Evolutionary conservation across 148 eudicot genomes (phyloP), one percentile per base, ranked within the genome.

Genomic region (Rhododendron vialii): DNA sequence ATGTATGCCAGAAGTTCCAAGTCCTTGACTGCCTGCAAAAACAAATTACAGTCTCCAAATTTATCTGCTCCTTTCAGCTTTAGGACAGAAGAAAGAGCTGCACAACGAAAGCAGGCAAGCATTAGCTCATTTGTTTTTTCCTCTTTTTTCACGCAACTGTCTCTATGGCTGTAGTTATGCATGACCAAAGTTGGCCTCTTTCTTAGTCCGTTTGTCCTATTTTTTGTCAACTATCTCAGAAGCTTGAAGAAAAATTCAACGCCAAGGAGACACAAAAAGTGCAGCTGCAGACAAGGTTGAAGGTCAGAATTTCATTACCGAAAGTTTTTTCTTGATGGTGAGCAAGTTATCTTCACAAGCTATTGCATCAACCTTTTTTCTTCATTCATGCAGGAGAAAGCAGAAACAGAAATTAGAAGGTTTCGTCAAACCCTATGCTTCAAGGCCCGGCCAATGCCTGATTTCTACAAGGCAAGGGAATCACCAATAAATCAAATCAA

Each of bases 371-470:
- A 36, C 24, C 36, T 71, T 30, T 63, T 80, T 7, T 65, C 53
- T 33, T 41, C 41, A 24, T 28, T 45, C 36, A n/a, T 89, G 84
- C 95, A 94, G 98, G 94, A 93, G 87, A 95, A 93, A 86, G 93
- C 97, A 86, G 95, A 91, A 90, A 89, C 90, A 35, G 95, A 93
- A 87, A 82, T 93, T 22, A 91, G 87, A 79, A 96, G 90, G 90
- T 87, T 94, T 86, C 92, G 98, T 48, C 93, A 91, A 84, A 90
- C 90, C 91, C 89, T 96, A 86, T 96, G 96, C 91, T 94, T 94
- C 88, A 94, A 91, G 91, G 93, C 94, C 36, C 91, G 92, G 82
- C 93, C 96, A 28, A 90, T 93, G 18, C 95, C 95, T 50, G 91
- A 93, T 48, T 90, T 91, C 50, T 92, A 89, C 35, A 89, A 85